These are phyloP conservation scores for Madurella fahalii DNA, from an alignment of 2,329 filamentous ascomycete species.

Conservation along the genomic window DNA sequence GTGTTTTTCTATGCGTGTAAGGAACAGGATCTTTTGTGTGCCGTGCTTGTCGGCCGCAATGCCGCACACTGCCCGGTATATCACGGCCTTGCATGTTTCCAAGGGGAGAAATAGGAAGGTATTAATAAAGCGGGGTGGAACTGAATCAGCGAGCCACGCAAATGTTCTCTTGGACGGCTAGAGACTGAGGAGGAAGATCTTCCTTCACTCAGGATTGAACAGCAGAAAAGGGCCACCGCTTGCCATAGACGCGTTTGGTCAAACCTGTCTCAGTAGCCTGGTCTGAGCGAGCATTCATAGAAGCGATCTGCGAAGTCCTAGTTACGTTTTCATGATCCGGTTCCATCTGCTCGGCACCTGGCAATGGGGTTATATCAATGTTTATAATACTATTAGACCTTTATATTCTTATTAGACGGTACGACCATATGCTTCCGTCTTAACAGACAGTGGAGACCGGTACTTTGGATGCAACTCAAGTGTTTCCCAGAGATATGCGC, in stretches of 20 bases:
- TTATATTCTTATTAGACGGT: too few species aligned
- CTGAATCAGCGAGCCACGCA: neutral
- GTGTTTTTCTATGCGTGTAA: neutral
- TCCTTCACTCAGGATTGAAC: neutral
- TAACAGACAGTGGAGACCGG: too few species aligned
- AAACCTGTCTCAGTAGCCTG: neutral
- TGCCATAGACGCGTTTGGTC: neutral
- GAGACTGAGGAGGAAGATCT: neutral
- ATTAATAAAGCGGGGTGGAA: neutral
- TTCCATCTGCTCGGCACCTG: neutral
- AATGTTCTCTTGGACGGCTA: neutral
- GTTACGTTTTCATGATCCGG: neutral
- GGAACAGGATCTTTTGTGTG: neutral
- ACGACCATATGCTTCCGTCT: too few species aligned
- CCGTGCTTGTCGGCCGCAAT: neutral
- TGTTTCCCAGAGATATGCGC: too few species aligned
- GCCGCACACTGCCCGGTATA: neutral
- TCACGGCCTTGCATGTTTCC: conserved; percentile 7
- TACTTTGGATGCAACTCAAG: too few species aligned
- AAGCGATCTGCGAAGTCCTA: neutral
- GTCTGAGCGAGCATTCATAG: neutral
- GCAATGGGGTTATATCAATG: too few species aligned
- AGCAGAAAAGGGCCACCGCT: neutral
- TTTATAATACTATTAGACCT: too few species aligned
- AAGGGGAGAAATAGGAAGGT: neutral